phyloP scores from a whole-genome alignment of 768 basidiomycete genomes.

The Hemileccinum impolitum region DNA sequence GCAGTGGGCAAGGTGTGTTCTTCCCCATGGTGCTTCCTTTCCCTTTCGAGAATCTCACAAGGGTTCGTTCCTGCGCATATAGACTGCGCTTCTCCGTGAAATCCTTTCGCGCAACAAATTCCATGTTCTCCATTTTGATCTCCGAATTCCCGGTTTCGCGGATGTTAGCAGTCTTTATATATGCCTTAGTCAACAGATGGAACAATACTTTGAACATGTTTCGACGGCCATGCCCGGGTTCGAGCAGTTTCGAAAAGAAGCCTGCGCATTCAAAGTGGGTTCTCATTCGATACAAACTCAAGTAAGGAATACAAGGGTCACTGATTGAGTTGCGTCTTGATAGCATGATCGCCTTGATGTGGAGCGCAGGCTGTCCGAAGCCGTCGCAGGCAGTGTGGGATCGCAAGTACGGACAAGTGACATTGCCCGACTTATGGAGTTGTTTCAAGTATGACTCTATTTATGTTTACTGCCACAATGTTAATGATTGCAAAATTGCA shows the following conservation, averaged over 20 bases:
- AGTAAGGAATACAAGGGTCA: background rate
- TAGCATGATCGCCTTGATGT: conserved; percentile 78
- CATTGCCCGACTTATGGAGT: conserved; percentile 77
- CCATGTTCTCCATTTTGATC: conserved; percentile 81
- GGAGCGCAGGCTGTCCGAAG: conserved; percentile 56
- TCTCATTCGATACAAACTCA: background rate
- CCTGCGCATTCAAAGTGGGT: conserved; percentile 72
- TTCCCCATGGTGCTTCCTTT: background rate
- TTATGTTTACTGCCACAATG: background rate
- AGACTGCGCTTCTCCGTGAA: conserved; percentile 79
- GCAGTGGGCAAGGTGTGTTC: conserved; percentile 70
- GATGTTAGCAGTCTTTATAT: conserved; percentile 75
- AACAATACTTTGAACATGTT: conserved; percentile 71
- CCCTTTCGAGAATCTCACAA: background rate
- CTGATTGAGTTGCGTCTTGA: conserved; percentile 4
- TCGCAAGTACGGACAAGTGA: conserved; percentile 70
- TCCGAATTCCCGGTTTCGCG: conserved; percentile 81
- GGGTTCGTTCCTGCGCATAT: background rate
- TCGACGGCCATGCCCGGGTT: conserved; percentile 57
- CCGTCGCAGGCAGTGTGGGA: conserved; percentile 38
- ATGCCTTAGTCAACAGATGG: conserved; percentile 78
- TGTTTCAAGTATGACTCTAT: conserved; percentile 58
- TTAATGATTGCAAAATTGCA: conserved; percentile 22
- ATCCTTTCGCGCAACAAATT: conserved; percentile 65
- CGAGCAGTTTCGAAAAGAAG: conserved; percentile 70